These are phyloP conservation scores for Cetradonia linearis DNA, from an alignment of 495 filamentous ascomycete species.

Conservation along the genomic window DNA sequence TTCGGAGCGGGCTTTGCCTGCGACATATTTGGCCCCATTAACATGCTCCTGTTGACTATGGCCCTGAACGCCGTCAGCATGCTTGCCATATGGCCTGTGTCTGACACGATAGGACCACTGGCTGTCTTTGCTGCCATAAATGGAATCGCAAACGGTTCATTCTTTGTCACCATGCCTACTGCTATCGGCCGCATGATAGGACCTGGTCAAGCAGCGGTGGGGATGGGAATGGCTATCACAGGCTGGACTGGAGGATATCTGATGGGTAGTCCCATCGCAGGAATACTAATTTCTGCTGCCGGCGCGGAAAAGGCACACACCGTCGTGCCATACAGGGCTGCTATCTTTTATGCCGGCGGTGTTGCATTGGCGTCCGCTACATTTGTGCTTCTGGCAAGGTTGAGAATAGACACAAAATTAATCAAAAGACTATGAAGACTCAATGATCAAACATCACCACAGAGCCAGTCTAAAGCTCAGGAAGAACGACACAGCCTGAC, in stretches of 20 bases:
- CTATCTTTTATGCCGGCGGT: slow-evolving; percentile 48
- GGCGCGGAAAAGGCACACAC: slow-evolving; percentile 37
- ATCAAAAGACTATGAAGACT: slow-evolving; percentile 28
- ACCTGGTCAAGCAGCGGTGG: slow-evolving; percentile 42
- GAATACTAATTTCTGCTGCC: slow-evolving; percentile 44
- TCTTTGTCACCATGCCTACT: slow-evolving; percentile 52
- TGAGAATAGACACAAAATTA: slow-evolving; percentile 25
- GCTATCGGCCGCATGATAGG: slow-evolving; percentile 50
- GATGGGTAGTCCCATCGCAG: slow-evolving; percentile 50
- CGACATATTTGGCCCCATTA: slow-evolving; percentile 43
- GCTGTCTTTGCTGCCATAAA: slow-evolving; percentile 45
- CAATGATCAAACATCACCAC: neutral
- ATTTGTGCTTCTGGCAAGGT: slow-evolving; percentile 26
- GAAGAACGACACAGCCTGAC: neutral
- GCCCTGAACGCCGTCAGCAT: slow-evolving; percentile 43
- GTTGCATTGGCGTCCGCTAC: slow-evolving; percentile 30
- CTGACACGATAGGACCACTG: slow-evolving; percentile 41
- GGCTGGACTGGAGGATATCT: slow-evolving; percentile 52
- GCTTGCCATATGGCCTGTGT: slow-evolving; percentile 48
- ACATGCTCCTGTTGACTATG: slow-evolving; percentile 40
- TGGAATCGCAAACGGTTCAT: slow-evolving; percentile 46
- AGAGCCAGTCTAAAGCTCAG: neutral
- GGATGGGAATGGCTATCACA: slow-evolving; percentile 52
- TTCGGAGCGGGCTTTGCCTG: slow-evolving; percentile 40
- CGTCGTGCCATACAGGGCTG: slow-evolving; percentile 43